Conservation (phyloP, 1,139 yeast genomes). For the Debaryomyces nepalensis region DNA sequence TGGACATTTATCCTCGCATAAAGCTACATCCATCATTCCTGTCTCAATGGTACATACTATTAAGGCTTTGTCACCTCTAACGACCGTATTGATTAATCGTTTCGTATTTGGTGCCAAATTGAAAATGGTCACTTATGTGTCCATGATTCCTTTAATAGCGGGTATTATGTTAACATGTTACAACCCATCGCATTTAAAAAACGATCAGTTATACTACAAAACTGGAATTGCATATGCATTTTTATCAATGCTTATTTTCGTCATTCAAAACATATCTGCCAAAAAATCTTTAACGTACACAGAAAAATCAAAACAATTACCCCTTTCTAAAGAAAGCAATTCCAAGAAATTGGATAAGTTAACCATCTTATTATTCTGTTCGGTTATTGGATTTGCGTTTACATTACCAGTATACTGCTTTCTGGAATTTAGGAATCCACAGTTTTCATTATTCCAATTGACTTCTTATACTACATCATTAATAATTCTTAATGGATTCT, state of each 20-base stretch:
- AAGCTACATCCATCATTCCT: conserved; percentile 85
- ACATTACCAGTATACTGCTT: conserved; percentile 79
- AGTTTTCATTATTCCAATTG: conserved; percentile 40
- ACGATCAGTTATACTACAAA: conserved; percentile 41
- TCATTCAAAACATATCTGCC: conserved; percentile 89
- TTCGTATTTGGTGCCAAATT: conserved; percentile 61
- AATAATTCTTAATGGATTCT: conserved; percentile 65
- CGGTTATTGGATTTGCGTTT: conserved; percentile 74
- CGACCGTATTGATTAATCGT: conserved; percentile 83
- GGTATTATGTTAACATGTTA: conserved; percentile 89
- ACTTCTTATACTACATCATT: conserved; percentile 36
- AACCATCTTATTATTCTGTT: conserved; percentile 82
- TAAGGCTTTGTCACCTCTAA: conserved; percentile 85
- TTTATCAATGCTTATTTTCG: conserved; percentile 83
- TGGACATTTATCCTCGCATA: conserved; percentile 89
- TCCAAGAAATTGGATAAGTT: conserved; percentile 72
- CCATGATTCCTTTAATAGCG: conserved; percentile 72
- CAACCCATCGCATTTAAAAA: conserved; percentile 35
- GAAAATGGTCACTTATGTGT: conserved; percentile 68
- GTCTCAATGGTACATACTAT: conserved; percentile 92
- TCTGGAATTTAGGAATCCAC: conserved; percentile 56
- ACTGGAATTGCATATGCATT: conserved; percentile 77
- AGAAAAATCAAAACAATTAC: conserved; percentile 24
- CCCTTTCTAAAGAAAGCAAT: conserved; percentile 23
- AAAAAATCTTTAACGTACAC: conserved; percentile 71